A percentile compares a stretch with the other conserved stretches of the same genome.
These are phyloP conservation scores for Adiantum capillusveneris DNA, from an alignment of 75 land plant genomes.

Conservation along the genomic window DNA sequence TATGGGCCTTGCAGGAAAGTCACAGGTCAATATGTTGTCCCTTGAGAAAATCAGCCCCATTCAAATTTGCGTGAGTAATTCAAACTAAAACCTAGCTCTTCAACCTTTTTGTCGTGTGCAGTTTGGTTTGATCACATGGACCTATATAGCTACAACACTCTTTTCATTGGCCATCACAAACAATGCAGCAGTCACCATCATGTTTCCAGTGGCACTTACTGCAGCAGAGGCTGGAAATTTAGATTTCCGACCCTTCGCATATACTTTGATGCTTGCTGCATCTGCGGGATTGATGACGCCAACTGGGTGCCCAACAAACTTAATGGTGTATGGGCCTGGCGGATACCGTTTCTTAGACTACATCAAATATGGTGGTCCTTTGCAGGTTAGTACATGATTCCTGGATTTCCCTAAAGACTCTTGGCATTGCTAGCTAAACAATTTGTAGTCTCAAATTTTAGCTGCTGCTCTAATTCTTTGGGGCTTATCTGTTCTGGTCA, in stretches of 20 bases:
- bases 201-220: constrained; percentile 37
- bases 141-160: constrained; percentile 35
- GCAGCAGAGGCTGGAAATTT: constrained; percentile 22
- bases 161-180: constrained; percentile 40
- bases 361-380: constrained; percentile 29
- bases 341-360: constrained; percentile 29
- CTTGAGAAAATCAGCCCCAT: background rate
- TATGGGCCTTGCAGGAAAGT: constrained; percentile 31
- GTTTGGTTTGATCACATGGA: constrained; percentile 33
- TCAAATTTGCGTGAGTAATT: too few species aligned
- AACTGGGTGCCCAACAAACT: constrained; percentile 33
- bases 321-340: constrained; percentile 30
- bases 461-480: too few species aligned
- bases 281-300: constrained; percentile 38
- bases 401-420: too few species aligned
- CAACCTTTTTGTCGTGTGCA: constrained; percentile 1
- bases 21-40: constrained; percentile 17
- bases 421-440: too few species aligned
- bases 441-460: too few species aligned
- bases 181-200: constrained; percentile 34
- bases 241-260: constrained; percentile 37
- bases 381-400: constrained; percentile 14
- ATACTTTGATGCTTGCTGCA: constrained; percentile 34
- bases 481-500: too few species aligned
- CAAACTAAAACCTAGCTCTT: too few species aligned